Percentiles rank a stretch among this genome's conserved stretches.
These are phyloP conservation scores for Mycocentrospora acerina DNA, from an alignment of 2,329 filamentous ascomycete species.

Conservation along the genomic window DNA sequence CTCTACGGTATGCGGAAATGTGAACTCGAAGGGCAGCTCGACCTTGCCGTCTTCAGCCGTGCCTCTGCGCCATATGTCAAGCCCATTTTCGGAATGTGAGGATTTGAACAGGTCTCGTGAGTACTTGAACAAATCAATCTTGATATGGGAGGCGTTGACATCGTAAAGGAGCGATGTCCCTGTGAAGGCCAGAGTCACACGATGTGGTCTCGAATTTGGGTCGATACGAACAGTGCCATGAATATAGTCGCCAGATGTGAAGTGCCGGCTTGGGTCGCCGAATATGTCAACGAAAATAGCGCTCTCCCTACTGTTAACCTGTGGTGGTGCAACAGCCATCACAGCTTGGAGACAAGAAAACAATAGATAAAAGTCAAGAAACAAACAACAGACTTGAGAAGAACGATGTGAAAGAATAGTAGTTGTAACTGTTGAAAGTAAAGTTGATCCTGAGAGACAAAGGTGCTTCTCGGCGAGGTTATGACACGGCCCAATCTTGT, in stretches of 20 bases:
- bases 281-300: conserved; percentile 19
- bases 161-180: conserved; percentile 15
- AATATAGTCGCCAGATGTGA: conserved; percentile 23
- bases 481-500: no score
- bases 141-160: conserved; percentile 11
- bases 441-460: background rate
- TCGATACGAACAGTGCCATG: conserved; percentile 22
- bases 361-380: no score
- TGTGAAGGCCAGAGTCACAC: conserved; percentile 18
- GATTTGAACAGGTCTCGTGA: conserved; percentile 22
- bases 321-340: background rate
- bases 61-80: conserved; percentile 24
- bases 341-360: background rate
- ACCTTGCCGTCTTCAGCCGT: conserved; percentile 20
- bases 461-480: background rate
- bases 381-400: no score
- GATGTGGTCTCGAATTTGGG: conserved; percentile 18
- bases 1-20: conserved; percentile 21
- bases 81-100: conserved; percentile 15
- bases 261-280: conserved; percentile 11
- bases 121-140: conserved; percentile 19
- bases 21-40: conserved; percentile 29
- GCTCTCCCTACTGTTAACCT: conserved; percentile 14
- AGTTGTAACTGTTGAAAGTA: no score
- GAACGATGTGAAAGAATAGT: no score